phyloP scores from a whole-genome alignment of 768 basidiomycete species.

The Gyrodon lividus region DNA sequence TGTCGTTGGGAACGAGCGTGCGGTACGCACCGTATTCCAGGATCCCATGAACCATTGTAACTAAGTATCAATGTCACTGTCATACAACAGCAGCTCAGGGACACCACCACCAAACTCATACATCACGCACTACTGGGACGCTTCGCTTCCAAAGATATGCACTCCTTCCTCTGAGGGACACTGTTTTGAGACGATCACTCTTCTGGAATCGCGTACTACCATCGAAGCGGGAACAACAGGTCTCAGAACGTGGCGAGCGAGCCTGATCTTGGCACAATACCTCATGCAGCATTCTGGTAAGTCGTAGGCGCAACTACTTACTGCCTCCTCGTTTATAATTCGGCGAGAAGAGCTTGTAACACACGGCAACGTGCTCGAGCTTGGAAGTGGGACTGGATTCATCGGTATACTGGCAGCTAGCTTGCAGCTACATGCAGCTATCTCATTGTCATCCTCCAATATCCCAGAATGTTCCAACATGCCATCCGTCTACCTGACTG shows the following conservation, averaged over 20 bases:
- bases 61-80: constrained; percentile 1
- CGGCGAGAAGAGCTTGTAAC: constrained; percentile 6
- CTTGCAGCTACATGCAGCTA: constrained; percentile 42
- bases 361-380: constrained; percentile 57
- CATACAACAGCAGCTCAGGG: constrained; percentile 19
- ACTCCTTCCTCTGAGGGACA: not conserved
- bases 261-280: constrained; percentile 62
- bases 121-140: constrained; percentile 63
- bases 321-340: not conserved
- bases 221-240: constrained; percentile 81
- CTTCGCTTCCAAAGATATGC: not conserved
- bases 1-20: constrained; percentile 43
- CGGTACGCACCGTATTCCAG: constrained; percentile 9
- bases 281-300: constrained; percentile 58
- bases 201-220: constrained; percentile 70
- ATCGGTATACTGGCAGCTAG: constrained; percentile 61
- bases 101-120: constrained; percentile 45
- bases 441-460: not conserved
- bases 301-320: not conserved
- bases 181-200: constrained; percentile 47
- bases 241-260: constrained; percentile 76
- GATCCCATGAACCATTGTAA: not conserved
- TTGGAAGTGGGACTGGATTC: constrained; percentile 78
- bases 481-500: constrained; percentile 52
- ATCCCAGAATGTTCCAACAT: not conserved